A percentile compares a stretch with the other conserved stretches of the same genome.
Evolutionary conservation across 2,329 filamentous ascomycete species (phyloP).

Genomic region (Sporothrix brunneoviolacea): DNA sequence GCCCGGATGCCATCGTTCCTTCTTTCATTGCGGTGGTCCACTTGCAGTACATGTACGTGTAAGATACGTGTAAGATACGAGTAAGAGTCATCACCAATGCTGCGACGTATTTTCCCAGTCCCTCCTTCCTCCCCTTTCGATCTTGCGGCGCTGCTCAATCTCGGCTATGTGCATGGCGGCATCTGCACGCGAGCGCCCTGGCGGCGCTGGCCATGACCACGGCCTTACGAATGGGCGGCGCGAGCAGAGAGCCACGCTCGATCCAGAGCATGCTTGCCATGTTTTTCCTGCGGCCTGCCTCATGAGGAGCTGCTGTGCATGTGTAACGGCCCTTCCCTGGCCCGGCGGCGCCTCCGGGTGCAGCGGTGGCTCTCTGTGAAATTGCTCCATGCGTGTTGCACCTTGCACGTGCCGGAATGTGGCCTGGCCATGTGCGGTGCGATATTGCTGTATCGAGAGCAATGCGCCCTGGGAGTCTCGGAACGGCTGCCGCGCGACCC

Average conservation of each 20-base stretch:
- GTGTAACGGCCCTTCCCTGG: slow-evolving; percentile 4
- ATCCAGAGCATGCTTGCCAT: background rate
- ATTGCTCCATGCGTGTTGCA: background rate
- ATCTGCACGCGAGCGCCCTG: background rate
- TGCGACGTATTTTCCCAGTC: no score
- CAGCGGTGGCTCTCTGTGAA: background rate
- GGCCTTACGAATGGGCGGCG: no score
- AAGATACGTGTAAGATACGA: no score
- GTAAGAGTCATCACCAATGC: background rate
- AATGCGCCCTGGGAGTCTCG: no score
- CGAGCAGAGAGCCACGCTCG: background rate
- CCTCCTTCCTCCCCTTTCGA: background rate
- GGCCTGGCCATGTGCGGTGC: background rate
- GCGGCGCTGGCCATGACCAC: no score
- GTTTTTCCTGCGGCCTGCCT: slow-evolving; percentile 9
- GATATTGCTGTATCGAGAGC: no score
- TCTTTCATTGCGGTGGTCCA: background rate
- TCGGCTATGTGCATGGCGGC: slow-evolving; percentile 2
- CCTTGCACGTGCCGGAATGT: background rate
- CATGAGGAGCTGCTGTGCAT: slow-evolving; percentile 8
- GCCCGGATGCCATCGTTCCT: slow-evolving; percentile 1
- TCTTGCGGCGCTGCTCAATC: background rate
- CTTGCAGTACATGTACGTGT: no score
- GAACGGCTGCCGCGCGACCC: no score
- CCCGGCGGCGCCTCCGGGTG: background rate